Base-by-base conservation (phyloP, 2,329 filamentous ascomycete genomes). In the Ceratocystiopsis minuta region DNA sequence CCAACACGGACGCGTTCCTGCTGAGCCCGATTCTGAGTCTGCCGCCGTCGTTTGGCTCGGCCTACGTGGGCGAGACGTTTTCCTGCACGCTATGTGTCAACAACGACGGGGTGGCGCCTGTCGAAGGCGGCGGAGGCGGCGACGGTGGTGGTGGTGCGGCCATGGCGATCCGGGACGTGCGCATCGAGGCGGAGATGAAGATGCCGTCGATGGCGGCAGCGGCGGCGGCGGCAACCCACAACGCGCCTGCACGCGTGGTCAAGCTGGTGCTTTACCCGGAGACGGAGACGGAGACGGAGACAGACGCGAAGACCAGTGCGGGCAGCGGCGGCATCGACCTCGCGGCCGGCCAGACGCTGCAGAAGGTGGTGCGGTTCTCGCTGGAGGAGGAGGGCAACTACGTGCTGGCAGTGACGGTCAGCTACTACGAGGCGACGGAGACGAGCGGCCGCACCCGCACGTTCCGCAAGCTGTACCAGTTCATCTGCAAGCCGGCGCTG, bases 401-500 rank as follows among this genome's bases (percentile, higher is more conserved):
- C 59, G 84, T 95, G 13, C 68, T 98, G 9, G 85, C 84, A 7
- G 87, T 96, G 46, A 95, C 85, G 42, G 82, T 96, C 45, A 88
- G 80, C 49, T 96, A 96, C 61, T 92, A 86, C 42, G 88, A 96
- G 60, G 86, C 82, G 0, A 72, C 70, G n/a, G 65, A 80, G 51
- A 75, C 71, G 16, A 72, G 69, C 48, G 75, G 75, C 3, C 72
- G 84, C 39, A 79, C 82, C 34, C 68, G 90, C 45, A 93, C 85
- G 11, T 96, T 96, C 56, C 69, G 88, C 50, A 96, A 96, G 62
- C 64, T 98, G 46, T 98, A 96, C 59, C 90, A 96, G 58, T 98
- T 98, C 55, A 78, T 92, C 43, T 90, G 87, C 55, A 88, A 93
- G 63, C 76, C 84, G 34, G 81, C 86, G 46, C 65, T 98, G 50